These are phyloP conservation scores for Pseudocercospora crystallina DNA, from an alignment of 2,329 filamentous ascomycete genomes.

Conservation along the genomic window DNA sequence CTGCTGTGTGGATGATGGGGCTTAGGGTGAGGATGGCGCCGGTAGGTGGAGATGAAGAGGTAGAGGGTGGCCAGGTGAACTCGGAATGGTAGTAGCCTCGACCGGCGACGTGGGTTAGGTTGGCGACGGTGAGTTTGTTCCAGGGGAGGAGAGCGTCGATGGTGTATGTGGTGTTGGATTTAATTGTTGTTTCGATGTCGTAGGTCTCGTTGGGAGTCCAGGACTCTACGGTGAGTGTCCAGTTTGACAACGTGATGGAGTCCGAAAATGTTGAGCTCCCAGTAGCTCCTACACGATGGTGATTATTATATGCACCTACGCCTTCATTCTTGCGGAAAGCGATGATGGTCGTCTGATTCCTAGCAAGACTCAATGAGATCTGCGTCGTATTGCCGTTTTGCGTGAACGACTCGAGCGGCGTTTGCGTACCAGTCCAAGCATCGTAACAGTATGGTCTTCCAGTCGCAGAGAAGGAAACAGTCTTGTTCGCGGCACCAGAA, in stretches of 20 bases:
- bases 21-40: slow-evolving; percentile 7
- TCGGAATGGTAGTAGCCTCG: slow-evolving; percentile 11
- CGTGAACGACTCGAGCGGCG: slow-evolving; percentile 35
- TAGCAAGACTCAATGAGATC: slow-evolving; percentile 39
- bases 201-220: slow-evolving; percentile 8
- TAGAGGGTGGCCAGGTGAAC: slow-evolving; percentile 1
- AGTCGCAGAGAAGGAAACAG: slow-evolving; percentile 31
- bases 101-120: slow-evolving; percentile 3
- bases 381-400: slow-evolving; percentile 27
- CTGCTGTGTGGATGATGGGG: slow-evolving; percentile 10
- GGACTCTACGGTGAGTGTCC: slow-evolving; percentile 12
- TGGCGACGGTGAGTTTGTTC: slow-evolving; percentile 6
- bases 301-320: too few species aligned
- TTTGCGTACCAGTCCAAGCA: slow-evolving; percentile 44
- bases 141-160: slow-evolving; percentile 5
- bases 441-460: slow-evolving; percentile 42
- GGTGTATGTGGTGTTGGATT: slow-evolving; percentile 7
- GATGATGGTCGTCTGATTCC: slow-evolving; percentile 43
- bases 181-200: slow-evolving; percentile 9
- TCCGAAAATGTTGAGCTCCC: too few species aligned
- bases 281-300: too few species aligned
- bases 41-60: neutral
- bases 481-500: slow-evolving; percentile 19
- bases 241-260: slow-evolving; percentile 3
- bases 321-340: slow-evolving; percentile 31